Conservation (phyloP, 306 rosid species). For the Cucumis melo region DNA sequence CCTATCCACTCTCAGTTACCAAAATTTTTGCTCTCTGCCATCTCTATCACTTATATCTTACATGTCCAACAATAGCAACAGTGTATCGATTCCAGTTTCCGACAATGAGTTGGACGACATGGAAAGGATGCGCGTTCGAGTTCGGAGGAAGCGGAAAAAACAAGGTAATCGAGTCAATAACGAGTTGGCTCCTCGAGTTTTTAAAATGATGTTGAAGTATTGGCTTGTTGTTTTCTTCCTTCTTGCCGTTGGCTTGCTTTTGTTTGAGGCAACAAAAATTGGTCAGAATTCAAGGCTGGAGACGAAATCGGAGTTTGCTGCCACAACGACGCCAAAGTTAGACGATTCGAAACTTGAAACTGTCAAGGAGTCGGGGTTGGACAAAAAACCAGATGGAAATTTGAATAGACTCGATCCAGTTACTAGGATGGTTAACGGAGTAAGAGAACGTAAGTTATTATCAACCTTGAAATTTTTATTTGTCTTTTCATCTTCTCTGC, state of each 20-base stretch:
- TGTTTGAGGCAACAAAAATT: constrained; percentile 47
- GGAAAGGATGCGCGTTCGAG: constrained; percentile 59
- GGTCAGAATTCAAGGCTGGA: constrained; percentile 21
- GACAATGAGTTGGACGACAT: constrained; percentile 79
- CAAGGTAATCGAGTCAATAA: constrained; percentile 23
- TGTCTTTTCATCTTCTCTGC: not conserved
- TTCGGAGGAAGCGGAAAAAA: constrained; percentile 68
- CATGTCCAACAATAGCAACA: constrained; percentile 43
- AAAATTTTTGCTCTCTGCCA: not conserved
- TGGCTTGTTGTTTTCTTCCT: constrained; percentile 56
- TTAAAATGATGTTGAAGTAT: constrained; percentile 35
- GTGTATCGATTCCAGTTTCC: constrained; percentile 45
- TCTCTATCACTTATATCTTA: not conserved
- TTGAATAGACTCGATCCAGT: constrained; percentile 72
- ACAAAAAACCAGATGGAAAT: constrained; percentile 31
- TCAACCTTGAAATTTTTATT: not conserved
- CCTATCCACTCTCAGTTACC: not conserved
- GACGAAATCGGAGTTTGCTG: constrained; percentile 1
- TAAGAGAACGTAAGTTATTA: constrained; percentile 61
- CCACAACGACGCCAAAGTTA: not conserved
- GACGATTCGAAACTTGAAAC: not conserved
- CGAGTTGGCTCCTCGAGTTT: constrained; percentile 23
- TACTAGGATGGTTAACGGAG: constrained; percentile 54
- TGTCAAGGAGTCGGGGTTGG: constrained; percentile 10
- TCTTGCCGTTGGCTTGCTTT: constrained; percentile 39